Evolutionary conservation across 2,329 filamentous ascomycete species (phyloP).

Genomic region (Alternaria solani): DNA sequence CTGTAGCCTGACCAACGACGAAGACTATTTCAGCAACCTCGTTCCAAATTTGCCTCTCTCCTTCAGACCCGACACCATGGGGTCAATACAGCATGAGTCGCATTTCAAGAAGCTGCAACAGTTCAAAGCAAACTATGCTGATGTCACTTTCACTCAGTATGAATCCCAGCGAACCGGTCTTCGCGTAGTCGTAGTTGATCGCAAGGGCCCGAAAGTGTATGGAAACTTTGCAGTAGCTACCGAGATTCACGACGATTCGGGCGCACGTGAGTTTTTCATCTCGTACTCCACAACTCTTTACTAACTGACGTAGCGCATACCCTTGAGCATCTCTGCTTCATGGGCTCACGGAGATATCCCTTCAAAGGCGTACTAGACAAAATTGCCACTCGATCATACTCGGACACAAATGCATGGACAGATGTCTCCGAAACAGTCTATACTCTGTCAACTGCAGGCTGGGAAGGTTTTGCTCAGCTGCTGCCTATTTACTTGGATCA

Average conservation of each 20-base stretch:
- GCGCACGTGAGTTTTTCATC: slow-evolving; percentile 65
- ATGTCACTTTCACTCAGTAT: slow-evolving; percentile 91
- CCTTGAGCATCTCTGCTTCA: slow-evolving; percentile 62
- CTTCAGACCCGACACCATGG: slow-evolving; percentile 35
- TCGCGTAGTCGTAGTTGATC: slow-evolving; percentile 90
- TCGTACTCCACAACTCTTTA: neutral
- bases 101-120: slow-evolving; percentile 85
- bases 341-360: slow-evolving; percentile 87
- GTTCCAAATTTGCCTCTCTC: neutral
- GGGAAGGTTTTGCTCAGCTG: slow-evolving; percentile 96
- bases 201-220: slow-evolving; percentile 86
- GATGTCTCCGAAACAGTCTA: slow-evolving; percentile 96
- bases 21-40: slow-evolving; percentile 6
- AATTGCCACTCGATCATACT: slow-evolving; percentile 91
- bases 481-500: slow-evolving; percentile 95
- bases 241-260: slow-evolving; percentile 97
- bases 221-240: slow-evolving; percentile 96
- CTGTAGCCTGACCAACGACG: slow-evolving; percentile 8
- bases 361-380: slow-evolving; percentile 97
- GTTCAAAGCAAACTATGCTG: slow-evolving; percentile 90
- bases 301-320: slow-evolving; percentile 54
- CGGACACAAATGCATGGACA: slow-evolving; percentile 95
- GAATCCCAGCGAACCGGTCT: slow-evolving; percentile 93
- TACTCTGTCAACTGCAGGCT: slow-evolving; percentile 92
- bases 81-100: slow-evolving; percentile 49